Evolutionary conservation across 148 eudicot species (phyloP).

Genomic region (Rhododendron vialii): DNA sequence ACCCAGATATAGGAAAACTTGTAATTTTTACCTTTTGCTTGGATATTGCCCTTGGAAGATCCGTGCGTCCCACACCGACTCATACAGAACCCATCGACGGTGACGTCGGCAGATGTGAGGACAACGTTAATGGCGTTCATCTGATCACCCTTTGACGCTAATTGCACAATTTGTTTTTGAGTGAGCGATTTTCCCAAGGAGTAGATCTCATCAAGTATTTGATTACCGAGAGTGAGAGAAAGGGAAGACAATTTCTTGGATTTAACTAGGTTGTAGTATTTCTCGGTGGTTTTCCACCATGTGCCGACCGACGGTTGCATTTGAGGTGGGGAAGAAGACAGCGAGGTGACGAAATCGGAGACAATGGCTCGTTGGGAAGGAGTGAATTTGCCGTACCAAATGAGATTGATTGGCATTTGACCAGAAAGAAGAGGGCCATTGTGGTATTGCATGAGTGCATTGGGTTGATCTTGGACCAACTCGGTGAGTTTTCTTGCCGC

Average conservation of each 20-base stretch:
- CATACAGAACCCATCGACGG: slow-evolving; percentile 14
- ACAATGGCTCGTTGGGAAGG: no score
- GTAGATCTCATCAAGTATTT: background rate
- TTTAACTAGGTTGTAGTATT: slow-evolving; percentile 4
- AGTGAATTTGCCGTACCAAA: no score
- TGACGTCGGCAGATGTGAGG: background rate
- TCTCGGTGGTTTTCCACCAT: slow-evolving; percentile 16
- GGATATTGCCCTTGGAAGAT: background rate
- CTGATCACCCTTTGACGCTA: slow-evolving; percentile 6
- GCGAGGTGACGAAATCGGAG: no score
- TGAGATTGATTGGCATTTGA: no score
- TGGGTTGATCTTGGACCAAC: background rate
- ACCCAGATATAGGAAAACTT: slow-evolving; percentile 15
- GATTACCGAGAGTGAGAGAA: slow-evolving; percentile 2
- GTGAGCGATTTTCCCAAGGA: slow-evolving; percentile 6
- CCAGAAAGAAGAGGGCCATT: background rate
- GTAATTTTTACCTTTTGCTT: background rate
- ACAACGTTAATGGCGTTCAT: slow-evolving; percentile 7
- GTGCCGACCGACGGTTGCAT: slow-evolving; percentile 8
- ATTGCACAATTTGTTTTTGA: background rate
- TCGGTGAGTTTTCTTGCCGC: background rate
- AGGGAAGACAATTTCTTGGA: slow-evolving; percentile 9
- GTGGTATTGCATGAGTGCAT: slow-evolving; percentile 1
- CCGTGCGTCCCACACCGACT: slow-evolving; percentile 16
- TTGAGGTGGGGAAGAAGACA: background rate